phyloP scores from a whole-genome alignment of 345 rosid species.

The Tarenaya hassleriana region DNA sequence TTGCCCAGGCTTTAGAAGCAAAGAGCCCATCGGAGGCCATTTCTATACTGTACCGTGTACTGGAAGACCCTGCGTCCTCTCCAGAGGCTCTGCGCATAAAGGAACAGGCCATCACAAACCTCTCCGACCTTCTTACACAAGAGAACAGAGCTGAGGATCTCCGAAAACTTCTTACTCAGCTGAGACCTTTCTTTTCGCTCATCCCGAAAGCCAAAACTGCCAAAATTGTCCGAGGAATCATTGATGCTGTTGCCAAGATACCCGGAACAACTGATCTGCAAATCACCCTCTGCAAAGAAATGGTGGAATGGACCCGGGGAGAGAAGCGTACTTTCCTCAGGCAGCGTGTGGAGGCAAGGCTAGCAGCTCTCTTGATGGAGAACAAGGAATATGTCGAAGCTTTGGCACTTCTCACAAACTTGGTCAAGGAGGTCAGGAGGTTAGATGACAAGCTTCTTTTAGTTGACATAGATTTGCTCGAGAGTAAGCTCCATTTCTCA shows the following conservation, averaged over 20 bases:
- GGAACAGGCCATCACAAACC: conserved; percentile 53
- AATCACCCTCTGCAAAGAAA: conserved; percentile 54
- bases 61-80: conserved; percentile 56
- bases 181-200: conserved; percentile 53
- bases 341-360: conserved; percentile 62
- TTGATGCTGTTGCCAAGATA: conserved; percentile 62
- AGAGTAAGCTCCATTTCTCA: conserved; percentile 63
- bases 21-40: conserved; percentile 40
- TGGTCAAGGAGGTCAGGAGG: conserved; percentile 65
- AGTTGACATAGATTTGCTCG: conserved; percentile 61
- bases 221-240: conserved; percentile 49
- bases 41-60: conserved; percentile 44
- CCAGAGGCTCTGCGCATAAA: conserved; percentile 50
- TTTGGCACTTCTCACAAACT: conserved; percentile 39
- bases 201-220: conserved; percentile 73
- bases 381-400: conserved; percentile 56
- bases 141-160: conserved; percentile 59
- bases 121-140: conserved; percentile 49
- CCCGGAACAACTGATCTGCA: conserved; percentile 59
- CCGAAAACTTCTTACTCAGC: conserved; percentile 20
- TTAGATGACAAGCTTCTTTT: conserved; percentile 68
- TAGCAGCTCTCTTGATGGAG: conserved; percentile 63
- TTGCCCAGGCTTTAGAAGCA: conserved; percentile 44
- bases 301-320: conserved; percentile 59
- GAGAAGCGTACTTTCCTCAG: conserved; percentile 74